Conservation (phyloP, 176 grass and related monocot species). For the Panicum miliaceum region DNA sequence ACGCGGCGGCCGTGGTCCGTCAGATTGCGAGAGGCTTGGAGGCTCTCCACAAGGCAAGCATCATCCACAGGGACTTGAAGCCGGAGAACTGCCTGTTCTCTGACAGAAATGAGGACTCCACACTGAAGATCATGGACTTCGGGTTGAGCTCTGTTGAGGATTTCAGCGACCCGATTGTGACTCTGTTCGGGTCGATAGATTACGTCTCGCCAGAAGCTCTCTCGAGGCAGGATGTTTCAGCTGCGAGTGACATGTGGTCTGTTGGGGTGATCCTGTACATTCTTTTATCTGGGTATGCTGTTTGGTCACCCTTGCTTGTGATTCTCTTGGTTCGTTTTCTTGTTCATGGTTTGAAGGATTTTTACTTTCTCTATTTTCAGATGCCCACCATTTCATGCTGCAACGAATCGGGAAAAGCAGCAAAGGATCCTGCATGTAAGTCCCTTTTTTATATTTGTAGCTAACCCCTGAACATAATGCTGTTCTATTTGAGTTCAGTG, state of each 20-base stretch:
- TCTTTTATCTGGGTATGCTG: slow-evolving; percentile 76
- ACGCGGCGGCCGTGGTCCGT: slow-evolving; percentile 49
- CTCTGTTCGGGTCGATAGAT: slow-evolving; percentile 71
- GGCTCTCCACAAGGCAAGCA: slow-evolving; percentile 65
- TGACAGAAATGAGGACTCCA: slow-evolving; percentile 47
- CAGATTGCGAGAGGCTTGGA: slow-evolving; percentile 67
- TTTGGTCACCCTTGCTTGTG: slow-evolving; percentile 28
- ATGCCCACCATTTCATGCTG: slow-evolving; percentile 68
- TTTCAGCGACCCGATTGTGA: slow-evolving; percentile 64
- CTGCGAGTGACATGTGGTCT: slow-evolving; percentile 80
- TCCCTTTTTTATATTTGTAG: slow-evolving; percentile 20
- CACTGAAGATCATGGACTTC: slow-evolving; percentile 78
- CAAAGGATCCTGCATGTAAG: slow-evolving; percentile 69
- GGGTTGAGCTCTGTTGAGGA: slow-evolving; percentile 73
- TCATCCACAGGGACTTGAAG: slow-evolving; percentile 71
- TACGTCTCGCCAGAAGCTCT: slow-evolving; percentile 79
- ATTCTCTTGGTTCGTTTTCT: slow-evolving; percentile 25
- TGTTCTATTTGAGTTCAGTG: not conserved
- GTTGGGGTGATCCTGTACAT: slow-evolving; percentile 80
- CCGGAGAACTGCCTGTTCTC: slow-evolving; percentile 74
- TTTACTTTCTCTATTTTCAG: slow-evolving; percentile 40
- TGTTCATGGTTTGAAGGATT: not conserved
- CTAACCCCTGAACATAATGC: not conserved
- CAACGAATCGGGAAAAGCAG: slow-evolving; percentile 74
- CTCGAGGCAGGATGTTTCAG: slow-evolving; percentile 57